Conservation (phyloP, 2,329 filamentous ascomycete genomes). For the Beauveria medogensis region DNA sequence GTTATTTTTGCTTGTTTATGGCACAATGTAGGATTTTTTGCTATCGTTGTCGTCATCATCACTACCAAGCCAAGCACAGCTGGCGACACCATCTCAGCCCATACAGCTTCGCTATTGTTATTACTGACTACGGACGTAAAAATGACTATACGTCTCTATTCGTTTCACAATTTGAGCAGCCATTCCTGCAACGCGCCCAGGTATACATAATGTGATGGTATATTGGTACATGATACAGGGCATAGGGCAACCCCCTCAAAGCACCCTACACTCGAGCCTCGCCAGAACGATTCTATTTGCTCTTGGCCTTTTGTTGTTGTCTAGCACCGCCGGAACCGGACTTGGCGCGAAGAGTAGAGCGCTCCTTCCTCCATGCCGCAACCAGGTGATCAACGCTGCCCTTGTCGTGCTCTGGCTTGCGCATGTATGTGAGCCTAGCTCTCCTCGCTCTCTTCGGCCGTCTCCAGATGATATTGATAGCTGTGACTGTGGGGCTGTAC, state of each 20-base stretch:
- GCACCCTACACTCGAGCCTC: conserved; percentile 21
- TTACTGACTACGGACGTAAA: background rate
- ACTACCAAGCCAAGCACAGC: background rate
- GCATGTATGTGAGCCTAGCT: conserved; percentile 85
- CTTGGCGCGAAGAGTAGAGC: conserved; percentile 30
- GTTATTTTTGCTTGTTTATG: too few relatives aligned
- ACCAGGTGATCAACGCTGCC: conserved; percentile 79
- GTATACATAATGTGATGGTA: conserved; percentile 8
- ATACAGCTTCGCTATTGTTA: background rate
- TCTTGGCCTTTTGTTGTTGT: conserved; percentile 13
- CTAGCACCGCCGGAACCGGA: conserved; percentile 21
- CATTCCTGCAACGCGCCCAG: background rate
- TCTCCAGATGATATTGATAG: conserved; percentile 89
- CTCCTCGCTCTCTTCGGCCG: conserved; percentile 76
- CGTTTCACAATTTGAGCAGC: background rate
- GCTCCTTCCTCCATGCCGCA: conserved; percentile 39
- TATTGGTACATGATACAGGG: conserved; percentile 13
- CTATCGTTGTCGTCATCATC: background rate
- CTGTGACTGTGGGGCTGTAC: conserved; percentile 80
- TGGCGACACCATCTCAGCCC: background rate
- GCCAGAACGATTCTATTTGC: conserved; percentile 13
- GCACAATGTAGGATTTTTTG: background rate
- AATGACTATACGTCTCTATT: background rate
- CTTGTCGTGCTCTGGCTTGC: conserved; percentile 78
- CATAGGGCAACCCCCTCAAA: background rate